phyloP scores from a whole-genome alignment of 2,329 filamentous ascomycete species.

The Chaetomiaceae sp. region DNA sequence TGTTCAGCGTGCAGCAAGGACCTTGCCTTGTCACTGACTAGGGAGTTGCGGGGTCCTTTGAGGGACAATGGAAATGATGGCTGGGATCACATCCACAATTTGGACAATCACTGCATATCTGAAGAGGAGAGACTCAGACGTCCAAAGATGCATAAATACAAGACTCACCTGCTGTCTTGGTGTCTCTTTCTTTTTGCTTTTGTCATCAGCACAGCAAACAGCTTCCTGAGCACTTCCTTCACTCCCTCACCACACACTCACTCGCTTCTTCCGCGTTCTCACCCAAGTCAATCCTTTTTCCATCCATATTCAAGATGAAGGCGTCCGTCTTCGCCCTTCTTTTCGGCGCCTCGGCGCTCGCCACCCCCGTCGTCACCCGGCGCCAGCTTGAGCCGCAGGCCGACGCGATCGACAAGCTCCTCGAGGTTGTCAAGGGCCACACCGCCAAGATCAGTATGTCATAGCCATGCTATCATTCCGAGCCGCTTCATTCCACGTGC shows the following conservation, averaged over 20 bases:
- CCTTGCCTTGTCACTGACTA: too few species aligned
- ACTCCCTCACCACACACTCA: background rate
- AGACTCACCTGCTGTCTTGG: background rate
- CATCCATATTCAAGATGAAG: constrained; percentile 22
- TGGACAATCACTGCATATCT: too few species aligned
- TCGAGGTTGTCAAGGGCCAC: constrained; percentile 20
- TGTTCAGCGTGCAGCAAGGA: background rate
- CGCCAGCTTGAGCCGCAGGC: constrained; percentile 22
- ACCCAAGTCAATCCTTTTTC: background rate
- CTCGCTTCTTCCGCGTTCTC: background rate
- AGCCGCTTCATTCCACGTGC: background rate
- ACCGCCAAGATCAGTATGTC: constrained; percentile 27
- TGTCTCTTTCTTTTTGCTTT: background rate
- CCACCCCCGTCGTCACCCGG: constrained; percentile 19
- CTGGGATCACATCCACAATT: too few species aligned
- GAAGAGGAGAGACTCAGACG: too few species aligned
- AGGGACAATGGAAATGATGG: too few species aligned
- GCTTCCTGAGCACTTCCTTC: background rate
- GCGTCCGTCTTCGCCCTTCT: constrained; percentile 22
- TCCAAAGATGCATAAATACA: background rate
- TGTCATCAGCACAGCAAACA: background rate
- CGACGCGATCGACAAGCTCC: constrained; percentile 21
- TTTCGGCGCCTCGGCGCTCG: constrained; percentile 22
- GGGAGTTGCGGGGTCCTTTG: too few species aligned
- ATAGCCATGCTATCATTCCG: background rate